Base-by-base conservation (phyloP, 306 rosid genomes). In the Prunus mira region DNA sequence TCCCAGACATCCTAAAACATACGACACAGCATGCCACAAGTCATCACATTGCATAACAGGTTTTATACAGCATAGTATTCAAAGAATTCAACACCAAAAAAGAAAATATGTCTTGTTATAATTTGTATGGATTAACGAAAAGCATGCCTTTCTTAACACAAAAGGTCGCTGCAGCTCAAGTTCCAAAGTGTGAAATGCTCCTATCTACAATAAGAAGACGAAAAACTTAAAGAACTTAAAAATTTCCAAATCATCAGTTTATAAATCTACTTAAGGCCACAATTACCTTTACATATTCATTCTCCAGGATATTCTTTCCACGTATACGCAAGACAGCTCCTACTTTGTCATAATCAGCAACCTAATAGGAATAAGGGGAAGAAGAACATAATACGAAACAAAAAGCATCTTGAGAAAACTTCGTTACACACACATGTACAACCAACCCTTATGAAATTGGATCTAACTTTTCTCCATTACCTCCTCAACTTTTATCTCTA, bases 91-190 rank as follows among this genome's bases (percentile, higher is more conserved):
- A 67, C 72, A 24, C 30, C 10, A 2, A 45, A 38, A 67, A 46
- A 12, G 0, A 45, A 62, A 20, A 22, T 49, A 68, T 5, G n/a
- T 18, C 19, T 5, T 24, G 52, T 60, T 32, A 22, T 20, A 24
- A 51, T 49, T 69, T 46, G 28, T 41, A 43, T 38, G 56, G 70
- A 54, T 62, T 14, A 67, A 46, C 46, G 45, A 51, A 61, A 81
- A 64, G 17, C 66, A 73, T 25, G 84, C 97, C 97, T 95, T 95
- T 80, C 96, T 86, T 76, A 95, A 86, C 69, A 95, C 97, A 87
- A 95, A 95, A 19, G 99, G 99, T 15, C 97, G 89, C 62, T 95
- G 93, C 74, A 87, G 84, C 81, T 92, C 99, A n/a, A 95, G 92
- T 77, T 95, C 99, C 79, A 95, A 81, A 76, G 99, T 95, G 85